These are phyloP conservation scores for Rhizopogon vesiculosus DNA, from an alignment of 768 basidiomycete genomes.

Conservation along the genomic window DNA sequence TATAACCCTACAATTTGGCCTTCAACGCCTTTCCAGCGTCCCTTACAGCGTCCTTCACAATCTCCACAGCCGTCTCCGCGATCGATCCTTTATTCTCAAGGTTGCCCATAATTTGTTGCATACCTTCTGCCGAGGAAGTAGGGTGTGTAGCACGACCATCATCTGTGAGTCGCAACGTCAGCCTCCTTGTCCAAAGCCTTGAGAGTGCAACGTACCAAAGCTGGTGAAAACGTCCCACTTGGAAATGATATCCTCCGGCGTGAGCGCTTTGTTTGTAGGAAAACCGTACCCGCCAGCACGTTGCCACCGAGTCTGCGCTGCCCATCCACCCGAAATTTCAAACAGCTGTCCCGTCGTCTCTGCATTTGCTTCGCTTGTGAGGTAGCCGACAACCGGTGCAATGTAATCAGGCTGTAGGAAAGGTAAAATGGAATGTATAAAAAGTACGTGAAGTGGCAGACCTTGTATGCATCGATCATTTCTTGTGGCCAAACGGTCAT, in stretches of 20 bases:
- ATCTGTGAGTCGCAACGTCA: conserved; percentile 34
- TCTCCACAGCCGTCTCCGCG: conserved; percentile 31
- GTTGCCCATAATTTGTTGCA: conserved; percentile 71
- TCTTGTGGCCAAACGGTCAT: conserved; percentile 80
- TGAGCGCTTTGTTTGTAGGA: conserved; percentile 68
- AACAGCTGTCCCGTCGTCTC: conserved; percentile 73
- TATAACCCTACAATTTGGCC: conserved; percentile 42
- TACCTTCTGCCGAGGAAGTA: conserved; percentile 63
- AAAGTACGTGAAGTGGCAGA: conserved; percentile 16
- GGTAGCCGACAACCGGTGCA: conserved; percentile 88
- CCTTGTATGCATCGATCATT: conserved; percentile 89
- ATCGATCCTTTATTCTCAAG: conserved; percentile 31
- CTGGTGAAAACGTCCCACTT: conserved; percentile 84
- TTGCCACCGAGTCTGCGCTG: conserved; percentile 91
- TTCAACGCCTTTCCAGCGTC: conserved; percentile 36
- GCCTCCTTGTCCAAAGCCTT: not conserved
- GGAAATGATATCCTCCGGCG: conserved; percentile 73
- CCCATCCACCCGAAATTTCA: conserved; percentile 90
- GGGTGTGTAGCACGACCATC: conserved; percentile 86
- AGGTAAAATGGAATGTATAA: not conserved
- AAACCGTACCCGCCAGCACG: conserved; percentile 84
- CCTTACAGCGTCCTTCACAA: conserved; percentile 49
- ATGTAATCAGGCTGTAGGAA: conserved; percentile 74
- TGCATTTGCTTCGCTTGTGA: conserved; percentile 77
- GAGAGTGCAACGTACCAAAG: conserved; percentile 54